Evolutionary conservation across 495 filamentous ascomycete genomes (phyloP).

Genomic region (Staphylotrichum longicolle): DNA sequence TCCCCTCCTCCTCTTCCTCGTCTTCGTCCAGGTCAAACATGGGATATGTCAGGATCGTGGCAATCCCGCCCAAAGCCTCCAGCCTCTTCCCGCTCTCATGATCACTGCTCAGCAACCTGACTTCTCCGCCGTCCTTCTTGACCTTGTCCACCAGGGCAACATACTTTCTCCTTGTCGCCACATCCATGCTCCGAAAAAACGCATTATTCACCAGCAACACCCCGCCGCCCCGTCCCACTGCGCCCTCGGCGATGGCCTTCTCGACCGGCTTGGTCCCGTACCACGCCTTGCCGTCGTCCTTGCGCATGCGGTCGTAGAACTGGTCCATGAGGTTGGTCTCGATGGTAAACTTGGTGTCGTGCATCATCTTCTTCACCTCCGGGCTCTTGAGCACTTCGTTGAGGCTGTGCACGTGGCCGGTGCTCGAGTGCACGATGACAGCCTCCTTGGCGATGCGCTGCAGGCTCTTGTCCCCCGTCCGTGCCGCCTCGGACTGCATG

Average conservation of each 20-base stretch:
- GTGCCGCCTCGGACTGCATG: conserved; percentile 68
- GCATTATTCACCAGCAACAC: conserved; percentile 80
- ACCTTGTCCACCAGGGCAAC: conserved; percentile 88
- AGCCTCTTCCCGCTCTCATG: conserved; percentile 91
- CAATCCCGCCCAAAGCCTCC: conserved; percentile 82
- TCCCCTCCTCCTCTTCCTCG: conserved; percentile 51
- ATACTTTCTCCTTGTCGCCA: conserved; percentile 76
- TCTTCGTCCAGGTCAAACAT: conserved; percentile 70
- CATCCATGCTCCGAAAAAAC: conserved; percentile 79
- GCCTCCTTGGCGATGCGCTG: conserved; percentile 58
- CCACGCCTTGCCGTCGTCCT: conserved; percentile 87
- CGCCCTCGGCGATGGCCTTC: conserved; percentile 81
- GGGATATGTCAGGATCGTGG: conserved; percentile 87
- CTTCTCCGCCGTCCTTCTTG: conserved; percentile 84
- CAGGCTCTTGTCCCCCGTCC: conserved; percentile 62
- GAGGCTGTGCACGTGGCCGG: conserved; percentile 79
- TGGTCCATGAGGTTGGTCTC: conserved; percentile 86
- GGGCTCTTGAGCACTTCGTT: conserved; percentile 80
- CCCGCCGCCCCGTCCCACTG: conserved; percentile 81
- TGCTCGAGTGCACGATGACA: conserved; percentile 77
- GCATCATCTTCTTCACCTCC: conserved; percentile 70
- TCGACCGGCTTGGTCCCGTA: conserved; percentile 87
- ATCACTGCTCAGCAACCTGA: conserved; percentile 80
- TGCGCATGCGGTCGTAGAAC: conserved; percentile 73
- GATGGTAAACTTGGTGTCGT: conserved; percentile 79